phyloP scores from a whole-genome alignment of 2,329 filamentous ascomycete species.

The Talaromyces sp. region DNA sequence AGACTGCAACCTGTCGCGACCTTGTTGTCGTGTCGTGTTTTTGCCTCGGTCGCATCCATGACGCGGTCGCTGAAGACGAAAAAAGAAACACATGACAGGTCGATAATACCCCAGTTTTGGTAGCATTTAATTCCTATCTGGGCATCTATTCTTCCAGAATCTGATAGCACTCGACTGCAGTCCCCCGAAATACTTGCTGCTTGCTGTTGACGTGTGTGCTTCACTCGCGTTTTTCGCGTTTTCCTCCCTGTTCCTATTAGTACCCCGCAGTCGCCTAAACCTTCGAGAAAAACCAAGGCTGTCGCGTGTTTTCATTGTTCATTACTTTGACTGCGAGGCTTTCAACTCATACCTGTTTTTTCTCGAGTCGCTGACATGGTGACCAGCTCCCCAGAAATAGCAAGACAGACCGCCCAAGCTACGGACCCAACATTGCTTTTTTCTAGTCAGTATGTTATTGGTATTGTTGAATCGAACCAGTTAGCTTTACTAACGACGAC shows the following conservation, averaged over 20 bases:
- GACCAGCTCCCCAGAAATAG: background rate
- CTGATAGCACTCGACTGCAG: background rate
- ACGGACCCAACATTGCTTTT: background rate
- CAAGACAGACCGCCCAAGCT: background rate
- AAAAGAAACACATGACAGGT: background rate
- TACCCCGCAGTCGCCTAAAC: background rate
- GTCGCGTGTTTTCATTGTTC: background rate
- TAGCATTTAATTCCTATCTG: background rate
- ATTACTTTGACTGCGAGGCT: background rate
- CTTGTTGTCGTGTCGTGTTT: background rate
- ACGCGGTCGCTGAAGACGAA: slow-evolving; percentile 6
- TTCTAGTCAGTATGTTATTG: background rate
- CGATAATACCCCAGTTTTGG: background rate
- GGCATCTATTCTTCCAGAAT: background rate
- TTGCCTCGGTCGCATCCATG: slow-evolving; percentile 7
- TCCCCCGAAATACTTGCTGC: background rate
- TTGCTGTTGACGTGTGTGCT: background rate
- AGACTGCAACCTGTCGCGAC: slow-evolving; percentile 2
- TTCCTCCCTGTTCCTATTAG: background rate
- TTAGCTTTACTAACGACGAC: background rate
- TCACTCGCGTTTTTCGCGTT: background rate
- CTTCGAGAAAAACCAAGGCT: background rate
- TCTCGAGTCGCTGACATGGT: background rate
- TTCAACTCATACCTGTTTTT: background rate
- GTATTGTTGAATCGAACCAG: background rate